phyloP scores from a whole-genome alignment of 2,329 filamentous ascomycete genomes.

The Colletotrichum phormii region DNA sequence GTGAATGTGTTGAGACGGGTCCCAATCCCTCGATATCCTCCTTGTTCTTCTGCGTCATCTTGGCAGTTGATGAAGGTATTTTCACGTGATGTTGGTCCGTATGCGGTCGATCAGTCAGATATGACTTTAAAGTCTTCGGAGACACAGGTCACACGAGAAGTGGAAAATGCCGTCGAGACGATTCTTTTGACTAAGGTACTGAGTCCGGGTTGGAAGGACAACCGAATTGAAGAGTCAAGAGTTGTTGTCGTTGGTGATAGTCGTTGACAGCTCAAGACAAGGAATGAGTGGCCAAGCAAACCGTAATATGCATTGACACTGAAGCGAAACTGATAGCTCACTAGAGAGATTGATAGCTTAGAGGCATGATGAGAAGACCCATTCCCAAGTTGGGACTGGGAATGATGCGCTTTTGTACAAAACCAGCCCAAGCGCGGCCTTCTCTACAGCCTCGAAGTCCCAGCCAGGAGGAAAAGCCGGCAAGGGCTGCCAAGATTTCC shows the following conservation, averaged over 20 bases:
- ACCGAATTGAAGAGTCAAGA: neutral
- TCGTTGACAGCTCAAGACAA: neutral
- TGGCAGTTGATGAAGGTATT: neutral
- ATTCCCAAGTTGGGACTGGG: constrained; percentile 4
- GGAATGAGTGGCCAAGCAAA: neutral
- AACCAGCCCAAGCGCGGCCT: constrained; percentile 11
- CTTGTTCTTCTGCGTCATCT: constrained; percentile 28
- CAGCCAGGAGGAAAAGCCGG: neutral
- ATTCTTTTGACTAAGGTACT: neutral
- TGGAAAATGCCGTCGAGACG: neutral
- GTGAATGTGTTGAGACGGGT: constrained; percentile 10
- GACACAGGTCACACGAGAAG: constrained; percentile 3
- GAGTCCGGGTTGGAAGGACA: neutral
- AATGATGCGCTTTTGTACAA: constrained; percentile 32
- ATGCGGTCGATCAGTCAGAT: neutral
- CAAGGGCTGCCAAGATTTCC: constrained; percentile 25
- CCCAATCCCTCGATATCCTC: constrained; percentile 28
- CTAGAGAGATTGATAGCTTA: neutral
- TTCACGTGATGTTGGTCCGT: neutral
- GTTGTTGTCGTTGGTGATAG: neutral
- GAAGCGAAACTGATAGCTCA: neutral
- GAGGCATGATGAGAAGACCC: neutral
- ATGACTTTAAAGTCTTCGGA: neutral
- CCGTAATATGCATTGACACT: neutral
- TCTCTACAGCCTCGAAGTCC: neutral